Evolutionary conservation across 495 filamentous ascomycete genomes (phyloP), one percentile per base, ranked within the genome.

Genomic region (Cudoniella acicularis): DNA sequence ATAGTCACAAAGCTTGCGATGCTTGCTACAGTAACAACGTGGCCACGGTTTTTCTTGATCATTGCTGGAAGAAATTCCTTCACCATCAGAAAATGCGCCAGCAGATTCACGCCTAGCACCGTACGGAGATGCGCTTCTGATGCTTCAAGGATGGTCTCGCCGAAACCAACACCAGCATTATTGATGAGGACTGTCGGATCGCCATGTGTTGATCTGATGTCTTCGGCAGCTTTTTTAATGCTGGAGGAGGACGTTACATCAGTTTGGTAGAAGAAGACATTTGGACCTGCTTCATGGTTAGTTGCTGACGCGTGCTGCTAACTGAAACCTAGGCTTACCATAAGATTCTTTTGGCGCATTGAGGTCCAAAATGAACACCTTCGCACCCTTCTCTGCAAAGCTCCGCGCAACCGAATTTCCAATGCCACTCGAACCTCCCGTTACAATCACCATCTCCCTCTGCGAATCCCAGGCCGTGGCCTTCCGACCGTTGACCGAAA

Each of bases 141-240:
- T 20, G 75, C 69, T 51, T 74, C 72, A 18, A 90, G 78, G 55
- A 92, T 77, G 17, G 81, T 78, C n/a, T 77, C 73, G 30, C 80
- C 81, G n/a, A 73, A 75, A 18, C 76, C 79, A 40, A 88, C 73
- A 45, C 86, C 88, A 1, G 88, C 88, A 69, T 91, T 91, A 76
- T 89, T 89, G 72, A 91, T 86, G 0, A 91, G 71, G 56, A 91
- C 74, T 0, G 86, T 89, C 0, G 88, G 88, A 10, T 78, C 50
- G 61, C 88, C 88, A 61, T 86, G 69, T 2, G 74, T 64, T 16
- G 68, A 67, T 52, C 81, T 80, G 70, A 90, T 79, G 22, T 72
- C 53, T 13, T 60, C 48, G 1, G 79, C 83, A 2, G 70, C 74
- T 4, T 68, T 63, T 4, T 76, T 64, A 64, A 89, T 73, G 10